Base-by-base conservation (phyloP, 495 filamentous ascomycete genomes). In the Neurospora sp. region DNA sequence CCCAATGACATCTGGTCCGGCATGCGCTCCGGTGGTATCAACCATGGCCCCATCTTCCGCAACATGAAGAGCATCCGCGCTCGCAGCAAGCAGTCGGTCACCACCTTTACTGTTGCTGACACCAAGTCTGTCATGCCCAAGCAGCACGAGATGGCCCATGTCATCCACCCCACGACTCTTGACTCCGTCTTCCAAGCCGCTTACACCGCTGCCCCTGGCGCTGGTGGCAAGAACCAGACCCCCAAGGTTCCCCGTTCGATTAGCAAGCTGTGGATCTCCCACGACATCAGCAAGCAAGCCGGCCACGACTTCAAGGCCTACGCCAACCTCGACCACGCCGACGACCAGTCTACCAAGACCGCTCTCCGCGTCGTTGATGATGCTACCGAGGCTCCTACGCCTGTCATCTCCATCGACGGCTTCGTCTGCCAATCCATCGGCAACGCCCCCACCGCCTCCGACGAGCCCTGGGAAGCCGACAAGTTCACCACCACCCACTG, bases 161-260 rank as follows among this genome's bases (percentile, higher is more conserved):
- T 88, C 14, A 80, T 88, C 20, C 87, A 89, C 70, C 87, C 87
- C 0, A 82, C 83, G 0, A 86, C 86, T 0, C 66, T 86, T 3
- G 85, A 86, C 72, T 79, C 79, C 1, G 77, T 85, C 0, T 79
- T 85, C 35, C 84, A 85, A 38, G 76, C 79, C 5, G 77, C 79
- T 70, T 78, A 79, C 73, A 77, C 80, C 18, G 70, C 74, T 16
- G 39, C 76, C 14, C 74, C 77, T 11, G 75, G 73, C 38, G 75
- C 79, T 8, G 78, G 74, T 12, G 75, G 42, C 14, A 49, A 37
- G 0, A 12, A 31, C 1, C 46, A 74, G 12, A 72, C 71, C 0
- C 77, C 78, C 42, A 79, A 77, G 42, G 77, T 81, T 0, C 79
- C 79, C 0, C 70, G 72, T 0, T 78, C 76, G 0, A 79, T 81